phyloP scores from a whole-genome alignment of 2,329 filamentous ascomycete species.

The Purpureocillium takamizusanense region DNA sequence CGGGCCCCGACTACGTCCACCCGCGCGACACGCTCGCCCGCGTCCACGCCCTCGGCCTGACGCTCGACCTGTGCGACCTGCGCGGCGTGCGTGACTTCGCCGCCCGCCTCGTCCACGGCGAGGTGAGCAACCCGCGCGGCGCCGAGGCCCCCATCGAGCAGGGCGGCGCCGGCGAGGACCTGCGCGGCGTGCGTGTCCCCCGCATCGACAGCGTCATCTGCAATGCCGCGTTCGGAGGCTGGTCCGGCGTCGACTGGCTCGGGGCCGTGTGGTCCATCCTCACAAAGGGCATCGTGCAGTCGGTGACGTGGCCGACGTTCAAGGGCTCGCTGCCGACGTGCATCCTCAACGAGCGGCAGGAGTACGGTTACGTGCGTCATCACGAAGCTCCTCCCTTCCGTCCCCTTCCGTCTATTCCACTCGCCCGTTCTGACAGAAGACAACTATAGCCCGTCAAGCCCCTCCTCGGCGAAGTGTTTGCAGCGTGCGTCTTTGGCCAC shows the following conservation, averaged over 20 bases:
- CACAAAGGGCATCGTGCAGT: conserved; percentile 52
- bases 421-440: background rate
- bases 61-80: conserved; percentile 53
- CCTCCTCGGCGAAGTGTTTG: conserved; percentile 72
- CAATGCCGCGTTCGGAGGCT: conserved; percentile 85
- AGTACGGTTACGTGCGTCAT: conserved; percentile 23
- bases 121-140: conserved; percentile 35
- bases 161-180: conserved; percentile 15
- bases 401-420: background rate
- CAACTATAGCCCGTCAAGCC: conserved; percentile 38
- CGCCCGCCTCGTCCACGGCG: conserved; percentile 32
- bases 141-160: conserved; percentile 10
- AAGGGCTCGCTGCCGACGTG: conserved; percentile 52
- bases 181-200: conserved; percentile 44
- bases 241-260: conserved; percentile 68
- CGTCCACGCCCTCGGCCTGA: conserved; percentile 48
- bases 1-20: conserved; percentile 17
- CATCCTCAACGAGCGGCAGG: conserved; percentile 29
- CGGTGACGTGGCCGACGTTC: conserved; percentile 68
- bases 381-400: background rate
- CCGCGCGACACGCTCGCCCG: conserved; percentile 34
- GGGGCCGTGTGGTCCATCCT: conserved; percentile 44
- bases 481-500: conserved; percentile 90
- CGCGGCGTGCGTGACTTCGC: conserved; percentile 40
- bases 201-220: conserved; percentile 72